These are phyloP conservation scores for Metschnikowia cerradonensis DNA, from an alignment of 805 yeast species.

Conservation along the genomic window DNA sequence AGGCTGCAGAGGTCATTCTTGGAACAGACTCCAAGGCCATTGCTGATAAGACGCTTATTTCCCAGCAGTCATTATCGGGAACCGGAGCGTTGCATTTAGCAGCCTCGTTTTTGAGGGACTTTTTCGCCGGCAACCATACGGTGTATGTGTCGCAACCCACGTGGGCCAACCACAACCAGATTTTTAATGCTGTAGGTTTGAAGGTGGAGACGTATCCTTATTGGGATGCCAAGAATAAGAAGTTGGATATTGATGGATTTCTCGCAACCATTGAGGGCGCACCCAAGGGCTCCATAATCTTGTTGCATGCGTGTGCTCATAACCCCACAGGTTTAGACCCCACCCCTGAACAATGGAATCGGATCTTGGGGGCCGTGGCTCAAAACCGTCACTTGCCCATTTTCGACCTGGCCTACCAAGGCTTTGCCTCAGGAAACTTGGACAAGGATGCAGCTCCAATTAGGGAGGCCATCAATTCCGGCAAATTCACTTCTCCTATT, in stretches of 20 bases:
- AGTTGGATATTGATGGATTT: conserved; percentile 69
- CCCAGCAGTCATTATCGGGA: conserved; percentile 78
- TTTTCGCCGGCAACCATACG: conserved; percentile 31
- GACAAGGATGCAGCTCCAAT: conserved; percentile 82
- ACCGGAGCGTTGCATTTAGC: conserved; percentile 91
- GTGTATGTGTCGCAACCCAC: conserved; percentile 55
- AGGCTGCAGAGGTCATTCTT: conserved; percentile 70
- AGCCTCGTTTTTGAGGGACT: conserved; percentile 60
- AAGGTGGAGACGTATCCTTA: conserved; percentile 72
- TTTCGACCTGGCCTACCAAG: conserved; percentile 96
- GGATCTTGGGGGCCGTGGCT: conserved; percentile 60
- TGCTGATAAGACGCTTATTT: conserved; percentile 43
- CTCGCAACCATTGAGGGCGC: conserved; percentile 60
- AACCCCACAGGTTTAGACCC: conserved; percentile 98
- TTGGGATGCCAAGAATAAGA: conserved; percentile 71
- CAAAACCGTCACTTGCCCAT: conserved; percentile 67
- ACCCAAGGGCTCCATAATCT: conserved; percentile 69
- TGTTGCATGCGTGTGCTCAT: conserved; percentile 95
- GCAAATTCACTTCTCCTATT: conserved; percentile 44
- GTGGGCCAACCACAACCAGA: conserved; percentile 95
- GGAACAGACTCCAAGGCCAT: conserved; percentile 46
- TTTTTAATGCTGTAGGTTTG: conserved; percentile 69
- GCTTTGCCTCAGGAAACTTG: conserved; percentile 88
- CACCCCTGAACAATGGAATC: conserved; percentile 71
- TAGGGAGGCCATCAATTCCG: conserved; percentile 51